Evolutionary conservation across 2,329 filamentous ascomycete genomes (phyloP).

Genomic region (Alternaria hordeiaustralica): DNA sequence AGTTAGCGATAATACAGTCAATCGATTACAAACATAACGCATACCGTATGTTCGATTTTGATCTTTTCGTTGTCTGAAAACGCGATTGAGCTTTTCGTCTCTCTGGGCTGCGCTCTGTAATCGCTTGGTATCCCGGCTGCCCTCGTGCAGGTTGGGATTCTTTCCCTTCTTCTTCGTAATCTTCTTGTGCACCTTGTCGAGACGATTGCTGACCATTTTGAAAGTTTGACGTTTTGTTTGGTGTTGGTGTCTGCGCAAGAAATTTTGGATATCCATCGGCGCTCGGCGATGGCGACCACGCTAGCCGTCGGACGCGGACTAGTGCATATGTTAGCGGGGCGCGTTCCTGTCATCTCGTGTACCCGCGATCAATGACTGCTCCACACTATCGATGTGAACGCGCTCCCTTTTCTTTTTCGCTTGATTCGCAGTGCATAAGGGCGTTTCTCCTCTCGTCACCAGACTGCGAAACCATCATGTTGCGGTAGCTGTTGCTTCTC

Average conservation of each 20-base stretch:
- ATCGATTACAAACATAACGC: conserved; percentile 22
- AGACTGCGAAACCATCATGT: conserved; percentile 21
- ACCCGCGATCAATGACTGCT: conserved; percentile 25
- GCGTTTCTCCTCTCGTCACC: conserved; percentile 1
- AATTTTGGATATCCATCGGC: conserved; percentile 35
- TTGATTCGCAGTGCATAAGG: conserved; percentile 1
- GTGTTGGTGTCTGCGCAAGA: conserved; percentile 16
- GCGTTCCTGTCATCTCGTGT: conserved; percentile 25
- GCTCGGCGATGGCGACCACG: conserved; percentile 17
- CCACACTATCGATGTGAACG: conserved; percentile 21
- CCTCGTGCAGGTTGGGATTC: conserved; percentile 79
- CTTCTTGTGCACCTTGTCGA: conserved; percentile 86
- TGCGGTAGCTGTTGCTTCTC: conserved; percentile 17
- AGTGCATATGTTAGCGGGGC: conserved; percentile 22
- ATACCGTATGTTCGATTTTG: conserved; percentile 76
- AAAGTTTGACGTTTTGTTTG: conserved; percentile 10
- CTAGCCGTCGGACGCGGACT: conserved; percentile 13
- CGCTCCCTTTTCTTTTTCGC: conserved; percentile 5
- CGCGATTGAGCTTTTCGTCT: conserved; percentile 80
- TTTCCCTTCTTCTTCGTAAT: conserved; percentile 86
- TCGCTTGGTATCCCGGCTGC: conserved; percentile 83
- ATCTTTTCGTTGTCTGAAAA: conserved; percentile 73
- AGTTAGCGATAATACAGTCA: background rate
- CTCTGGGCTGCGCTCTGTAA: conserved; percentile 79
- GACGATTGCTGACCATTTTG: conserved; percentile 59